Percentiles rank a stretch among this genome's conserved stretches.
phyloP scores from a whole-genome alignment of 2,329 filamentous ascomycete species.

The Ceratocystis harringtonii region DNA sequence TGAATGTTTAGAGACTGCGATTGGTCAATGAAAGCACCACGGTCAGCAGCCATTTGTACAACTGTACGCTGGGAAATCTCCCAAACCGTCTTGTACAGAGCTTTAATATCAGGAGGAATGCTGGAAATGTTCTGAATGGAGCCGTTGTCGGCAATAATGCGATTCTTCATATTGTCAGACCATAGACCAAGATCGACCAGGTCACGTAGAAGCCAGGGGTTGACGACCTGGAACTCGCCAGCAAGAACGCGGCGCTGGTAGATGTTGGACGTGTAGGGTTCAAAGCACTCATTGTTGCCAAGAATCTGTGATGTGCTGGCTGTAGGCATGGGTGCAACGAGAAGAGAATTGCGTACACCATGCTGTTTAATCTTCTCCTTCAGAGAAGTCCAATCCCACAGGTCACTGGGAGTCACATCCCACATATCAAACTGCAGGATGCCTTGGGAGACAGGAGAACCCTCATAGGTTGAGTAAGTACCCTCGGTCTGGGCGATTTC shows the following conservation, averaged over 20 bases:
- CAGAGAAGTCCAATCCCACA: constrained; percentile 89
- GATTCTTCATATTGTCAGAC: constrained; percentile 99
- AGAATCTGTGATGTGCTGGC: constrained; percentile 95
- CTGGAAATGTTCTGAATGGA: constrained; percentile 95
- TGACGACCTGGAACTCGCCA: constrained; percentile 98
- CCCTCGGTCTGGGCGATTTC: constrained; percentile 73
- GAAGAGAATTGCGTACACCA: constrained; percentile 86
- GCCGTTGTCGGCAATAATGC: constrained; percentile 92
- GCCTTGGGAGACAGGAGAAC: constrained; percentile 85
- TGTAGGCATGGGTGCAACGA: constrained; percentile 95
- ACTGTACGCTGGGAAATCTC: constrained; percentile 94
- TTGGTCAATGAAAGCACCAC: constrained; percentile 97
- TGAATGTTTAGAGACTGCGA: constrained; percentile 99
- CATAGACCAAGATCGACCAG: constrained; percentile 94
- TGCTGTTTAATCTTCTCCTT: constrained; percentile 86
- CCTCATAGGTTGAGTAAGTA: constrained; percentile 78
- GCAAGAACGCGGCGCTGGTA: constrained; percentile 96
- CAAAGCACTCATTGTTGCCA: constrained; percentile 98
- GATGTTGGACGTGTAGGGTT: constrained; percentile 99
- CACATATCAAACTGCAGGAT: constrained; percentile 99
- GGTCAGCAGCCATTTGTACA: constrained; percentile 95
- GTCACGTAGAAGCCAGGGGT: constrained; percentile 96
- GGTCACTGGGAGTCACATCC: constrained; percentile 79
- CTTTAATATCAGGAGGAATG: constrained; percentile 90
- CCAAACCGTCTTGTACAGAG: constrained; percentile 98